Conservation (phyloP, 2,329 filamentous ascomycete genomes). For the Stenocarpella maydis region DNA sequence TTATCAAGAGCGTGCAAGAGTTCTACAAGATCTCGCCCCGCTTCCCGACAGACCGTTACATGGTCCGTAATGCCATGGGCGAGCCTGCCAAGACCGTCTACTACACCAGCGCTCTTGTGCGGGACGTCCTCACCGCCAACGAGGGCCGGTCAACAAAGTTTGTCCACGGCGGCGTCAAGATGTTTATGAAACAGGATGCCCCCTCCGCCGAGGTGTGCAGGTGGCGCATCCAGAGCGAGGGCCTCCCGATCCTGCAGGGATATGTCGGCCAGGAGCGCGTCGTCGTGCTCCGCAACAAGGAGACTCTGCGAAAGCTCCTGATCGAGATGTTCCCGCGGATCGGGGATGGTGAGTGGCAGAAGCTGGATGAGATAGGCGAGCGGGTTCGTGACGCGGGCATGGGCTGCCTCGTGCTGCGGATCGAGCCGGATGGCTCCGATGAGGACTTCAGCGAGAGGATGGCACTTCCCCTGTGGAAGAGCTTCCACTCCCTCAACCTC, state of each 20-base stretch:
- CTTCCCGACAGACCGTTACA: slow-evolving; percentile 91
- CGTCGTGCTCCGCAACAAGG: slow-evolving; percentile 76
- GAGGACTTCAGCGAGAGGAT: slow-evolving; percentile 75
- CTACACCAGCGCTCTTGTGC: slow-evolving; percentile 86
- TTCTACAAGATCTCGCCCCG: slow-evolving; percentile 87
- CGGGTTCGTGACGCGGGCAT: slow-evolving; percentile 80
- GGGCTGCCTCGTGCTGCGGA: slow-evolving; percentile 89
- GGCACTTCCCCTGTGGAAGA: slow-evolving; percentile 93
- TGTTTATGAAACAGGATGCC: slow-evolving; percentile 98
- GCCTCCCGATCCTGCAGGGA: slow-evolving; percentile 87
- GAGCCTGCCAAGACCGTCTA: slow-evolving; percentile 94
- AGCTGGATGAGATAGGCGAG: slow-evolving; percentile 88
- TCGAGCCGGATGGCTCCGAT: slow-evolving; percentile 76
- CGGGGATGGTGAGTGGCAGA: slow-evolving; percentile 74
- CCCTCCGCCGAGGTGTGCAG: slow-evolving; percentile 86
- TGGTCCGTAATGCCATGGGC: slow-evolving; percentile 92
- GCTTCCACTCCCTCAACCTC: slow-evolving; percentile 88
- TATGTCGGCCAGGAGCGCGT: slow-evolving; percentile 85
- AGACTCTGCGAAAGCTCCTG: slow-evolving; percentile 82
- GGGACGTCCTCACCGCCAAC: slow-evolving; percentile 86
- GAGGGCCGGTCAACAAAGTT: slow-evolving; percentile 93
- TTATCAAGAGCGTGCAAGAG: slow-evolving; percentile 77
- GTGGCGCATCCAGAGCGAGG: slow-evolving; percentile 96
- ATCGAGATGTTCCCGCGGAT: slow-evolving; percentile 98
- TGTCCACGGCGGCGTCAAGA: slow-evolving; percentile 95